Evolutionary conservation across 345 rosid species (phyloP).

Genomic region (Rhodamnia argentea): DNA sequence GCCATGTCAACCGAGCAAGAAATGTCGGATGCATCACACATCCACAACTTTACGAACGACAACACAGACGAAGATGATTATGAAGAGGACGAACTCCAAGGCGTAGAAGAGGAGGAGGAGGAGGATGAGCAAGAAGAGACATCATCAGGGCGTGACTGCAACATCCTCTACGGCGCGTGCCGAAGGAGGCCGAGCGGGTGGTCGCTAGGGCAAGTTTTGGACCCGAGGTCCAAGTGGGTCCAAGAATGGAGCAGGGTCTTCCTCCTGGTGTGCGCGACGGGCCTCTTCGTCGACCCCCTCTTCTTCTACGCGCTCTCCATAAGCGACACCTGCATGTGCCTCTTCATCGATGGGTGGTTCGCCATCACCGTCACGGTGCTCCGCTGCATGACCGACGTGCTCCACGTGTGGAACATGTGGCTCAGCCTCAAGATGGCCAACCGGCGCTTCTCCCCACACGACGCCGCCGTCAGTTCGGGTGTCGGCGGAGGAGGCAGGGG

Average conservation of each 20-base stretch:
- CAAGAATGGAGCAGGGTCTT: constrained; percentile 88
- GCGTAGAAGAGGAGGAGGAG: background rate
- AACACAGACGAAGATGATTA: background rate
- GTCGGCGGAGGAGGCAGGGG: background rate
- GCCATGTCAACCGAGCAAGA: constrained; percentile 4
- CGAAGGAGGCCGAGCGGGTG: constrained; percentile 17
- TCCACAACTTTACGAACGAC: background rate
- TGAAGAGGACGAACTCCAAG: background rate
- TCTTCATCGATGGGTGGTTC: constrained; percentile 86
- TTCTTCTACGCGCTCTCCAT: constrained; percentile 78
- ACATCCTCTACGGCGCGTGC: background rate
- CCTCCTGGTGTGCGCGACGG: constrained; percentile 69
- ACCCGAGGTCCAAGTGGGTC: constrained; percentile 83
- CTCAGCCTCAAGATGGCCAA: constrained; percentile 57
- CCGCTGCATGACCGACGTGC: constrained; percentile 83
- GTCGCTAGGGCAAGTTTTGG: constrained; percentile 51
- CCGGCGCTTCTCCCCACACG: background rate
- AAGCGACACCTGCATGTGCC: constrained; percentile 63
- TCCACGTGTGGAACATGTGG: constrained; percentile 93
- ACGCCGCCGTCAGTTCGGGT: background rate
- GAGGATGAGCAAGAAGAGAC: background rate
- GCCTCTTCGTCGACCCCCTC: constrained; percentile 88
- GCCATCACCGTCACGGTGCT: constrained; percentile 86
- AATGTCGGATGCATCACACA: background rate
- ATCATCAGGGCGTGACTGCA: background rate